Base-by-base conservation (phyloP, 2,329 filamentous ascomycete genomes). In the Didymella keratinophila region DNA sequence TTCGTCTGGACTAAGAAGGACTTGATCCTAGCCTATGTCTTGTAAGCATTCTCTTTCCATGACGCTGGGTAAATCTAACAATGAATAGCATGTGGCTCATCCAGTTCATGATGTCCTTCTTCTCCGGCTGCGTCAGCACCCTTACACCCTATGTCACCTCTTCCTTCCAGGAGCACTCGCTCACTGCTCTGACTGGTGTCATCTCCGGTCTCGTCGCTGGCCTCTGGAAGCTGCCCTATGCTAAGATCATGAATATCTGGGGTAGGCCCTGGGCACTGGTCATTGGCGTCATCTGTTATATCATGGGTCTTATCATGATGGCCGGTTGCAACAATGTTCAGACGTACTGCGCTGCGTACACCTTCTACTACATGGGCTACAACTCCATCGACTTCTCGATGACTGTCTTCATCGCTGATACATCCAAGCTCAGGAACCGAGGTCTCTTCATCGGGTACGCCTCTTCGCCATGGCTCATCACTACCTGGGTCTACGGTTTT, bases 371-470 rank as follows among this genome's bases (percentile, higher is more conserved):
- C 51, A 83, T 89, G 36, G 89, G 89, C 11, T 75, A 69, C 59
- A 83, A 84, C 27, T 86, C 86, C 7, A 78, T 90, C 42, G 82
- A 82, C 58, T 90, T 89, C 68, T 83, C 83, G 41, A 79, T 90
- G 27, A 84, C 83, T 53, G 84, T 91, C 30, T 87, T 91, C 65
- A 85, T 90, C 50, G 87, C 88, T 27, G 89, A 91, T 66, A 89
- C 87, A 1, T 87, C 88, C 1, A 82, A 83, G 45, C 78, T 91
- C 32, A 81, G 83, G 59, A 89, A 90, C 69, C 64, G 74, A 81
- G 86, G 83, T 1, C 79, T 91, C 44, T 83, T 88, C 71, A 84
- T 87, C 42, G 86, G 86, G 2, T 83, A 73, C 14, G 67, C 65
- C 14, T 64, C 68, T 0, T 74, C 72, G 3, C 71, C 73, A 1